Conservation (phyloP, 225 moss, liverwort and hornwort species). For the Pseudoscleropodium purum region DNA sequence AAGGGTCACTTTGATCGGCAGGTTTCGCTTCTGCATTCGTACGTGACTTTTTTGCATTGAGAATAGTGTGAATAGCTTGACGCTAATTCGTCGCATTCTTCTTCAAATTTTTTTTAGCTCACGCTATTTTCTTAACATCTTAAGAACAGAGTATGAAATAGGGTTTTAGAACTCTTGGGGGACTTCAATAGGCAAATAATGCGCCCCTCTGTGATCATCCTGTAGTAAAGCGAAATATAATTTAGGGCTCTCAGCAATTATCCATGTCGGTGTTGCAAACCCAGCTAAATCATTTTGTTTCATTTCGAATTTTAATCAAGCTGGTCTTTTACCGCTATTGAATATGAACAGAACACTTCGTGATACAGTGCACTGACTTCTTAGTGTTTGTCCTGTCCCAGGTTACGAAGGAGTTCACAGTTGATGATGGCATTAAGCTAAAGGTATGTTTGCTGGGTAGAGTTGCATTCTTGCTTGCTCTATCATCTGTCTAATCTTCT, state of each 20-base stretch:
- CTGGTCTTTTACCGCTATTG: neutral
- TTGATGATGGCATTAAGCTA: constrained; percentile 35
- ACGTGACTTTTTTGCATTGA: neutral
- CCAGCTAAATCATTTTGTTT: neutral
- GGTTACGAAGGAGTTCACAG: constrained; percentile 30
- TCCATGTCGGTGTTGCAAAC: neutral
- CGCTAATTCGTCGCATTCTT: neutral
- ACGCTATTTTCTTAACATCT: neutral
- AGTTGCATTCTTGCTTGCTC: neutral
- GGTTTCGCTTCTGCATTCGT: neutral
- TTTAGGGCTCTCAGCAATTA: neutral
- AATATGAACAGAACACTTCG: neutral
- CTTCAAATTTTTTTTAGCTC: neutral
- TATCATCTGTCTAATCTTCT: neutral
- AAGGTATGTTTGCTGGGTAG: constrained; percentile 9
- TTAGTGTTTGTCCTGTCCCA: neutral
- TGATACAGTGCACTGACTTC: neutral
- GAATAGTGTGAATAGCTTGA: neutral
- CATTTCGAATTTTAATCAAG: neutral
- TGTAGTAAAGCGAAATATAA: neutral
- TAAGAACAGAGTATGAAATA: neutral
- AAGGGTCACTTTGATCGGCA: neutral
- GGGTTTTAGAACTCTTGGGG: neutral
- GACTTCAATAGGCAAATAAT: neutral
- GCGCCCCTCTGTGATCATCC: neutral